Base-by-base conservation (phyloP, 2,329 filamentous ascomycete genomes). In the Scedosporium aurantiacum region DNA sequence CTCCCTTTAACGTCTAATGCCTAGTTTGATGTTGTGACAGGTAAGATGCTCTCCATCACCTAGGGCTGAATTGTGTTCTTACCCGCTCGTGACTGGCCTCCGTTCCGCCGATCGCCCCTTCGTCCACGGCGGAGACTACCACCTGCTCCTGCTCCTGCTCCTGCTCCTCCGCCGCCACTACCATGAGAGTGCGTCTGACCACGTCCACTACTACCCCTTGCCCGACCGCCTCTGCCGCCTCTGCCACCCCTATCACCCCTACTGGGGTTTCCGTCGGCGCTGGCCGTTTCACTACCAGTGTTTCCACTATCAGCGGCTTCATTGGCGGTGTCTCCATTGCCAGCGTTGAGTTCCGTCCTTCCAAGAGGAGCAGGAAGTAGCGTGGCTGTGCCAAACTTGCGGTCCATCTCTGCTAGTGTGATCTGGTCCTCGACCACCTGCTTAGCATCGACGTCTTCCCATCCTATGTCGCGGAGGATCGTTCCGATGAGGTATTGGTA, bases 401-500 rank as follows among this genome's bases (percentile, higher is more conserved):
- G 70, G 6, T 73, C 70, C 18, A 71, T 67, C 25, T 68, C 61
- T 1, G 54, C 60, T 45, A 77, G 64, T 25, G 67, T 69, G 14
- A 67, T 63, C 57, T 74, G 71, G 16, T 74, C 68, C 41, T 66
- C 64, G 16, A 65, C 65, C 16, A 76, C 67, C 60, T 75, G 72
- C 8, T 67, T 67, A 21, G 72, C 68, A 62, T 84, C 78, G 60
- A 90, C 71, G 67, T 89, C 84, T 67, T 91, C 88, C 76, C 89
- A 87, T 1, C 83, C 82, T 59, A 90, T 80, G 54, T 82, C 82
- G 63, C 81, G 79, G 32, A 94, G 75, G 63, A 92, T 86, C 52
- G 76, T 79, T 16, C 87, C 86, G 7, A 87, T 77, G 58, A 90
- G 75, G 67, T 82, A 82, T 63, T 86, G 82, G 70, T 92, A 92